Evolutionary conservation across 345 rosid species (phyloP), one percentile per base, ranked within the genome.

Genomic region (Moricandia arvensis): DNA sequence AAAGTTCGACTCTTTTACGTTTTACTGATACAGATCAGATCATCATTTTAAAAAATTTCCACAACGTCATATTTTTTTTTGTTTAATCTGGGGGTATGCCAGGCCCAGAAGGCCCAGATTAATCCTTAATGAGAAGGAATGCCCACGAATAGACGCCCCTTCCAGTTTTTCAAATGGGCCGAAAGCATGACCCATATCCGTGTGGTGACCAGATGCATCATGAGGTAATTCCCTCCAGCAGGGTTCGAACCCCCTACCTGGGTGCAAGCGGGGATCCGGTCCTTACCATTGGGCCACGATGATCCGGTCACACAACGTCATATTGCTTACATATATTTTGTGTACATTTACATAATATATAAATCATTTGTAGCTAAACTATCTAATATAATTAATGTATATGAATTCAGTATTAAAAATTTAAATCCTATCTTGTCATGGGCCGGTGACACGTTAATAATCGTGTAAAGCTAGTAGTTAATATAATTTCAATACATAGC

Each of bases 391-490:
- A 24, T 24, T 15, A 0, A 31, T 53, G 5, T 68, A 12, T 17
- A 68, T 54, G 24, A 1, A 35, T 31, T 34, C 18, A 6, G 12
- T 53, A 9, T 24, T 16, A 26, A 64, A 64, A n/a, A n/a, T 38
- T 38, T 35, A 17, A 38, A 65, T 66, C 45, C 12, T 65, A 74
- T 26, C 21, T 60, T 61, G 34, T 38, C 27, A 29, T 33, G 45
- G 59, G 59, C 65, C 75, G 65, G 61, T 63, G 53, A 55, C 80
- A 41, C 71, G 71, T 63, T 24, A 43, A 7, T 24, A 55, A 43
- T 63, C 80, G 51, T 55, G 60, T 76, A 53, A 41, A 64, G 26
- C 37, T n/a, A 11, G 1, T 35, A 26, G 12, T 30, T 47, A 27
- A 76, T 16, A 69, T 69, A 38, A 24, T 12, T 11, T 53, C 31